phyloP scores from a whole-genome alignment of 1,284 basidiomycete genomes.

The Sanguinoderma infundibulare region DNA sequence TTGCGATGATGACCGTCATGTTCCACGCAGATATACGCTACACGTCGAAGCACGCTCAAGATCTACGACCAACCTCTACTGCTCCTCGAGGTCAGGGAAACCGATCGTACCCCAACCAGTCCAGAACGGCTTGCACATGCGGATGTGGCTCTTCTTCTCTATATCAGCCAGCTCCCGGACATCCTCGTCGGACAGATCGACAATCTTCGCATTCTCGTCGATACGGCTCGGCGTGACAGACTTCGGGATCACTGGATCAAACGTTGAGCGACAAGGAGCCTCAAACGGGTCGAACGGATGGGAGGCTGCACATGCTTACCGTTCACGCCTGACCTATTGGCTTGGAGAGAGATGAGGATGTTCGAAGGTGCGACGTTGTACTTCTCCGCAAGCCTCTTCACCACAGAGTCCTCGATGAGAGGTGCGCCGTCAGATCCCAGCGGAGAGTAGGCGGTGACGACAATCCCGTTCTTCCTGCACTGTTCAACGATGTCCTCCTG shows the following conservation, averaged over 20 bases:
- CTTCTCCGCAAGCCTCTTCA: slow-evolving; percentile 58
- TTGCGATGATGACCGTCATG: no score
- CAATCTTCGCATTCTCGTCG: slow-evolving; percentile 57
- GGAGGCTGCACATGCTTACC: slow-evolving; percentile 38
- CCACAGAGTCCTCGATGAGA: slow-evolving; percentile 62
- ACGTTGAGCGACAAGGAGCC: slow-evolving; percentile 4
- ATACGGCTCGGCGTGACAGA: slow-evolving; percentile 66
- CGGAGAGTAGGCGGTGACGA: slow-evolving; percentile 77
- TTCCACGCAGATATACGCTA: not conserved
- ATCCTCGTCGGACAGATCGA: slow-evolving; percentile 63
- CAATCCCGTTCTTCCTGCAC: slow-evolving; percentile 66
- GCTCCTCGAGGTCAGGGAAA: slow-evolving; percentile 57
- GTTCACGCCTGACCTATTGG: slow-evolving; percentile 59
- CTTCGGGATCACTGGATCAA: slow-evolving; percentile 57
- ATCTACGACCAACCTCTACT: not conserved
- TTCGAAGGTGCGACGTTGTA: slow-evolving; percentile 59
- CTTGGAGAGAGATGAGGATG: slow-evolving; percentile 67
- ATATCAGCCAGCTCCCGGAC: slow-evolving; percentile 57
- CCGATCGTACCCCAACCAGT: slow-evolving; percentile 66
- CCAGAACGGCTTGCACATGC: slow-evolving; percentile 65
- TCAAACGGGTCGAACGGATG: not conserved
- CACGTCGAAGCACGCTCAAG: not conserved
- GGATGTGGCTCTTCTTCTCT: slow-evolving; percentile 62
- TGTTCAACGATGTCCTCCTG: slow-evolving; percentile 67
- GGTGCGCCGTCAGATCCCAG: slow-evolving; percentile 79